Conservation (phyloP, 345 rosid genomes). For the Mercurialis annua region DNA sequence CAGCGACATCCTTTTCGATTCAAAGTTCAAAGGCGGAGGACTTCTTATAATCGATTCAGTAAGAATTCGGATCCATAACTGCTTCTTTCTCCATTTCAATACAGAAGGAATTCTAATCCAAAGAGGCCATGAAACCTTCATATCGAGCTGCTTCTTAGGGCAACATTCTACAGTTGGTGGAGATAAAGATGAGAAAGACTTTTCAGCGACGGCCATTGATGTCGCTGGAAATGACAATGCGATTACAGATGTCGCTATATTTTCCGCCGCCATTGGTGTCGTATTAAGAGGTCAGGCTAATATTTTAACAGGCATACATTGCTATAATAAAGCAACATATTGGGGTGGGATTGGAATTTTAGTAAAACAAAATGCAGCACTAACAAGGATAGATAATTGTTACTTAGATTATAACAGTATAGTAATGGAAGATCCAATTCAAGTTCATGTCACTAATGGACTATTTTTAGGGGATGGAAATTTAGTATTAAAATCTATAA, state of each 20-base stretch:
- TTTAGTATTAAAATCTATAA: slow-evolving; percentile 42
- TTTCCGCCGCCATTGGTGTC: slow-evolving; percentile 63
- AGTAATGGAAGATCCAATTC: slow-evolving; percentile 59
- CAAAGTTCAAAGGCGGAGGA: slow-evolving; percentile 58
- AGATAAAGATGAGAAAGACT: slow-evolving; percentile 44
- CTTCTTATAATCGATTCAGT: slow-evolving; percentile 47
- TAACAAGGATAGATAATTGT: slow-evolving; percentile 62
- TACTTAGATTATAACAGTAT: slow-evolving; percentile 59
- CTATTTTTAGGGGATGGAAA: slow-evolving; percentile 63
- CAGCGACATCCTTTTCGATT: slow-evolving; percentile 61
- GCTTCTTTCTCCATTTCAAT: slow-evolving; percentile 65
- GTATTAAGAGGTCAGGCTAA: slow-evolving; percentile 54
- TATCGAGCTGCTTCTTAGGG: slow-evolving; percentile 53
- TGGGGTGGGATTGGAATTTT: slow-evolving; percentile 66
- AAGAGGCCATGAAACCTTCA: slow-evolving; percentile 66
- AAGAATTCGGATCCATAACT: slow-evolving; percentile 44
- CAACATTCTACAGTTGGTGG: slow-evolving; percentile 60
- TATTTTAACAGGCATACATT: slow-evolving; percentile 60
- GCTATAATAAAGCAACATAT: slow-evolving; percentile 66
- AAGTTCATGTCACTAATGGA: slow-evolving; percentile 59
- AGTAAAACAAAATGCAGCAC: slow-evolving; percentile 31
- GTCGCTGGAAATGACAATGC: slow-evolving; percentile 59
- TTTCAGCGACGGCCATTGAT: slow-evolving; percentile 60
- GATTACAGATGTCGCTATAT: slow-evolving; percentile 52
- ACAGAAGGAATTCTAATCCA: slow-evolving; percentile 58